Evolutionary conservation across 2,329 filamentous ascomycete genomes (phyloP).

Genomic region (Macrophomina tecta): DNA sequence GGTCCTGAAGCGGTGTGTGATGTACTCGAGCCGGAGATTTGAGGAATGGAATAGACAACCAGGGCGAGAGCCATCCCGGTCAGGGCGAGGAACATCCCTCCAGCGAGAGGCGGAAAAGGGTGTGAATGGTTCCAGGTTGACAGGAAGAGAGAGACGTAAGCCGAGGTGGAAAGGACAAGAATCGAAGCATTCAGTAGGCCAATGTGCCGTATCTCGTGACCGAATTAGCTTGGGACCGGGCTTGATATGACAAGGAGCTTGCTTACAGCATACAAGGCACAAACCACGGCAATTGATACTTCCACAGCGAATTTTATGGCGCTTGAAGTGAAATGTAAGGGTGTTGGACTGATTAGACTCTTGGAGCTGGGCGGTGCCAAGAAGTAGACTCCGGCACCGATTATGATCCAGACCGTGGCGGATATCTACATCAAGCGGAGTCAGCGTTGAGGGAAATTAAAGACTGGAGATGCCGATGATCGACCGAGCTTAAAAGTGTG

Average conservation of each 20-base stretch:
- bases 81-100: not conserved
- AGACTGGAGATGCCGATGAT: not conserved
- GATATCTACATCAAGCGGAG: not conserved
- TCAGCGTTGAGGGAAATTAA: not conserved
- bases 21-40: not conserved
- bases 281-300: not conserved
- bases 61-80: not conserved
- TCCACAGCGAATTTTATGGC: conserved; percentile 6
- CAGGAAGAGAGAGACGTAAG: not conserved
- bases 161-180: conserved; percentile 5
- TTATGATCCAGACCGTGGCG: not conserved
- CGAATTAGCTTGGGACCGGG: not conserved
- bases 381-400: not conserved
- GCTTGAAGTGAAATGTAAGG: conserved; percentile 1
- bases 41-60: not conserved
- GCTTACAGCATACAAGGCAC: conserved; percentile 16
- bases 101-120: conserved; percentile 21
- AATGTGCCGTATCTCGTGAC: not conserved
- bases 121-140: conserved; percentile 16
- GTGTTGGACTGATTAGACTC: not conserved
- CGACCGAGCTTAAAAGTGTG: too few species aligned
- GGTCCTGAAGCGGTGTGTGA: not conserved
- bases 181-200: conserved; percentile 13
- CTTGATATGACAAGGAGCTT: not conserved
- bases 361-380: not conserved